Base-by-base conservation (phyloP, 106 monocot genomes). In the Allium fistulosum region DNA sequence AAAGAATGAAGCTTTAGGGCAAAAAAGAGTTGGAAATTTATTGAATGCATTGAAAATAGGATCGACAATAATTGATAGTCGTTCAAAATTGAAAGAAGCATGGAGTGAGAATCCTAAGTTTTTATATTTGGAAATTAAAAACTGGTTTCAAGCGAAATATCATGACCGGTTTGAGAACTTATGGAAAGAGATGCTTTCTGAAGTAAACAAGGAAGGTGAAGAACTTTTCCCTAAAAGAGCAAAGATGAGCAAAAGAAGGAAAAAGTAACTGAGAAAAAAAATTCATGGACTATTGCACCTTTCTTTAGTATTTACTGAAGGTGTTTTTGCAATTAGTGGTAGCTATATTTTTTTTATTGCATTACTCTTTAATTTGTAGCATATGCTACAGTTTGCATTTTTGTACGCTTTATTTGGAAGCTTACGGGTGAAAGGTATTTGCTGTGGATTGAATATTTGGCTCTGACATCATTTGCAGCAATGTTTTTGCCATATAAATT, bases 91-190 rank as follows among this genome's bases (percentile, higher is more conserved):
- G 69, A 75, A 74, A 68, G 79, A 90, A 26, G 67, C 69, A 1
- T 99, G 97, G 97, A 77, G 71, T 27, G 61, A 76, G 57, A 77
- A 85, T 74, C 89, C 87, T 37, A 52, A 59, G 49, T 62, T 69
- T 52, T 66, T 99, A 59, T 59, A 76, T 47, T 37, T 68, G 16
- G 97, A 99, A 72, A 68, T 99, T 48, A 58, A 57, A 27, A 71
- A 58, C 61, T 99, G 97, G 92, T 92, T 90, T 59, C 92, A 99
- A 57, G 70, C 73, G 49, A 79, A 48, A 65, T 90, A 83, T 74
- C 74, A 70, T 69, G 26, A 70, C 51, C 65, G 46, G 7, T 88
- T 88, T 79, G 71, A 66, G 9, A 65, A 78, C 55, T 17, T 88
- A 10, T 95, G 95, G 95, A 62, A 62, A 53, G 67, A 78, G 51